Evolutionary conservation across 2,329 filamentous ascomycete genomes (phyloP).

Genomic region (Alternaria sp.): DNA sequence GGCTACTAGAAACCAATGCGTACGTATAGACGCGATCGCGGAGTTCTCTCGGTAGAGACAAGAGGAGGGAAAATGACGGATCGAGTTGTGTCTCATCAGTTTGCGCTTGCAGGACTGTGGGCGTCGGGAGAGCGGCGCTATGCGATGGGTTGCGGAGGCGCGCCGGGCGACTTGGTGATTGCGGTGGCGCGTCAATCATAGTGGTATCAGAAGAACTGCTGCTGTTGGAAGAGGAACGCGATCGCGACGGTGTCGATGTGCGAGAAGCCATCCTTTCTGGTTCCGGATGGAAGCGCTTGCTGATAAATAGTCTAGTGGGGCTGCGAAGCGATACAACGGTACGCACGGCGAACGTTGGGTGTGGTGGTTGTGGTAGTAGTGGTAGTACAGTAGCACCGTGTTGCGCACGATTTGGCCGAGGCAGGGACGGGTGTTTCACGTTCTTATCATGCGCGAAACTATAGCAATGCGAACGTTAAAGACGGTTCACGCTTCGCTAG

Average conservation of each 20-base stretch:
- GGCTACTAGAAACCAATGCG: constrained; percentile 40
- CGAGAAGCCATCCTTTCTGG: constrained; percentile 38
- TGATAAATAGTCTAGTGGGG: constrained; percentile 17
- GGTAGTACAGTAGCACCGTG: constrained; percentile 3
- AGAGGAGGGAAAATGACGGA: constrained; percentile 42
- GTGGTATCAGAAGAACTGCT: constrained; percentile 43
- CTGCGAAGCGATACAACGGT: constrained; percentile 8
- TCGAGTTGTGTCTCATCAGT: constrained; percentile 17
- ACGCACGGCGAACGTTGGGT: constrained; percentile 5
- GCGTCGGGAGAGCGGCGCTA: constrained; percentile 18
- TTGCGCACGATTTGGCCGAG: not conserved
- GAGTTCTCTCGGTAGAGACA: constrained; percentile 49
- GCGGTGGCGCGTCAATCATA: constrained; percentile 45
- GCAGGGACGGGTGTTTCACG: not conserved
- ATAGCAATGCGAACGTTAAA: not conserved
- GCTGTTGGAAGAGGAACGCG: constrained; percentile 42
- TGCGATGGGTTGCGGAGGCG: constrained; percentile 38
- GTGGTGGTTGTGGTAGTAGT: constrained; percentile 3
- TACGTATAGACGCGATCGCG: constrained; percentile 47
- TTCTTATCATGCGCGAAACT: not conserved
- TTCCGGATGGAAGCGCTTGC: constrained; percentile 6
- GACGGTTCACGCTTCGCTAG: not conserved
- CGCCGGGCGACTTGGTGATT: constrained; percentile 33
- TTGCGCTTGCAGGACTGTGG: constrained; percentile 1
- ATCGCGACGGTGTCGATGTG: constrained; percentile 39